Base-by-base conservation (phyloP, 768 basidiomycete genomes). In the Tylopilus subfusipes region DNA sequence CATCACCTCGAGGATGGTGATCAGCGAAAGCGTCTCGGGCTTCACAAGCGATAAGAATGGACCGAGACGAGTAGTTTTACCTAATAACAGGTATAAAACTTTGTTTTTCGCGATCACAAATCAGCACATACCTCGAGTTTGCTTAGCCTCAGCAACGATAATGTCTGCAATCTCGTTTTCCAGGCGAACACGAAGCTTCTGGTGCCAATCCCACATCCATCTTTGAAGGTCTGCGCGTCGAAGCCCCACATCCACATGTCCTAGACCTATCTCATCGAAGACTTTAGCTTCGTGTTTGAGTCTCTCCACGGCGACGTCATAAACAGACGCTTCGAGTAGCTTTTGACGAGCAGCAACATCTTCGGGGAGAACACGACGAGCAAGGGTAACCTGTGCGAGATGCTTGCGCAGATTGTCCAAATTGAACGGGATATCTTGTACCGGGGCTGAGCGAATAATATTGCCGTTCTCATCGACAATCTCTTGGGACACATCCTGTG, bases 171-270 rank as follows among this genome's bases (percentile, higher is more conserved):
- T 78, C 58, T 86, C 85, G 1, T 69, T 63, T 49, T 76, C 73
- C 6, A 88, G 68, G 6, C 82, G 75, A 5, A 45, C 66, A 27
- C 75, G 69, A n/a, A 94, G 76, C 57, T 78, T 77, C 18, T 70
- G 62, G 62, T 93, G 87, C 93, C 93, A 96, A 8, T 81, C 73
- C 86, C 88, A 92, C 89, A 96, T 91, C 88, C 87, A 88, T 38
- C 72, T 68, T 59, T 85, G 83, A 24, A 95, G 72, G 58, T 82
- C 78, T 16, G 73, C 72, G 27, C 74, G 70, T 42, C 73, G 75
- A 49, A 83, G 71, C 10, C 72, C 71, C 19, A 70, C 71, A 54
- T 73, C 75, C 29, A 74, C 70, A 53, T 72, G 75, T 25, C 68
- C 78, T 22, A 90, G 60, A 14, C 86, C 85, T 18, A 87, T 74